Percentiles rank a stretch among this genome's conserved stretches.
These are phyloP conservation scores for Haberlea rhodopensis DNA, from an alignment of 257 asterid species.

Conservation along the genomic window DNA sequence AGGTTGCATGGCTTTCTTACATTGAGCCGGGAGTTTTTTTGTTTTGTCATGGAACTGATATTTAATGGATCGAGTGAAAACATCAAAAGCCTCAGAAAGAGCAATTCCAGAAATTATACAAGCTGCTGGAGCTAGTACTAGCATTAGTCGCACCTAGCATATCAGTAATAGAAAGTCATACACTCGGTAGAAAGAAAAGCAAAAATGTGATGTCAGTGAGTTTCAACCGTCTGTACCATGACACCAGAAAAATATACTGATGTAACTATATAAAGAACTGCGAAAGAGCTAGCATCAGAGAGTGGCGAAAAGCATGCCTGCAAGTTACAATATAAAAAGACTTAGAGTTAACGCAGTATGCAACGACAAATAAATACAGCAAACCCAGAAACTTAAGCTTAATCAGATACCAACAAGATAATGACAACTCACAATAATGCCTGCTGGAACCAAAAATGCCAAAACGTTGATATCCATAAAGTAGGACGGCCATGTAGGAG, in stretches of 20 bases:
- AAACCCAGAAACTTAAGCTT: background rate
- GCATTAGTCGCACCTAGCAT: slow-evolving; percentile 94
- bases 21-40: slow-evolving; percentile 36
- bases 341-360: slow-evolving; percentile 13
- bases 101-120: slow-evolving; percentile 99
- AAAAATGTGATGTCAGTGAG: slow-evolving; percentile 9
- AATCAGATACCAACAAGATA: slow-evolving; percentile 13
- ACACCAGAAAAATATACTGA: slow-evolving; percentile 98
- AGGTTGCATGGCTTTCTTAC: slow-evolving; percentile 42
- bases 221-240: slow-evolving; percentile 57
- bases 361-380: slow-evolving; percentile 14
- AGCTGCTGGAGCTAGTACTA: slow-evolving; percentile 99
- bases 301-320: slow-evolving; percentile 98
- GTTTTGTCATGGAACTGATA: slow-evolving; percentile 47
- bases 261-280: slow-evolving; percentile 87
- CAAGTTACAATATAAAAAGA: slow-evolving; percentile 28
- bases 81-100: slow-evolving; percentile 89
- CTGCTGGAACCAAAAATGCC: slow-evolving; percentile 99
- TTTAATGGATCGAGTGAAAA: slow-evolving; percentile 82
- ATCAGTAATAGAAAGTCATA: slow-evolving; percentile 26
- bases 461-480: slow-evolving; percentile 95
- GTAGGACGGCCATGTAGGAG: slow-evolving; percentile 99
- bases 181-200: slow-evolving; percentile 12
- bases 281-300: slow-evolving; percentile 97
- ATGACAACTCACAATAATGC: slow-evolving; percentile 76